These are phyloP conservation scores for Tolypocladium tundrense DNA, from an alignment of 2,329 filamentous ascomycete genomes.

Conservation along the genomic window DNA sequence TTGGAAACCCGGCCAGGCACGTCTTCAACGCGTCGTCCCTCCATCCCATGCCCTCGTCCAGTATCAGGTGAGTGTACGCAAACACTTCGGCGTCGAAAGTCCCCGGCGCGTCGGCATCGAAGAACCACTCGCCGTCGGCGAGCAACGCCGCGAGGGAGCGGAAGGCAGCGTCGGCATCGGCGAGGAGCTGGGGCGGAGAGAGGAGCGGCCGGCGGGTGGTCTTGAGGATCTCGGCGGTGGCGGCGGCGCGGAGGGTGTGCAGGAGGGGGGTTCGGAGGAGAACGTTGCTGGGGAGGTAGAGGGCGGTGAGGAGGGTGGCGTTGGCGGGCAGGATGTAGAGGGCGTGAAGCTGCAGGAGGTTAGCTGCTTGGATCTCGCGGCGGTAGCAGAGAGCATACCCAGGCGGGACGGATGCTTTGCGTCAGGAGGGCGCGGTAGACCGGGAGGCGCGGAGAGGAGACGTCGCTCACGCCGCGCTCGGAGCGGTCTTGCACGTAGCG, in stretches of 20 bases:
- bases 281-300: constrained; percentile 62
- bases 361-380: not conserved
- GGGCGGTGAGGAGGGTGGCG: constrained; percentile 52
- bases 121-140: constrained; percentile 36
- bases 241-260: constrained; percentile 60
- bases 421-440: constrained; percentile 73
- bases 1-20: constrained; percentile 44
- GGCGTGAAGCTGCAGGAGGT: constrained; percentile 52
- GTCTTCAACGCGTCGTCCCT: constrained; percentile 48
- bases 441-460: constrained; percentile 49
- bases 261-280: constrained; percentile 55
- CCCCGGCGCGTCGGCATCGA: constrained; percentile 43
- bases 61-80: constrained; percentile 74
- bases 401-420: constrained; percentile 70
- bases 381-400: constrained; percentile 41
- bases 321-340: constrained; percentile 69
- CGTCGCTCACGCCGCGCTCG: constrained; percentile 30
- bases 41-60: constrained; percentile 57
- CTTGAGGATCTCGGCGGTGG: constrained; percentile 63
- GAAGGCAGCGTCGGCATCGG: constrained; percentile 34
- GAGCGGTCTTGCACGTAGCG: constrained; percentile 50
- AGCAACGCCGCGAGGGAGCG: constrained; percentile 34
- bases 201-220: constrained; percentile 31
- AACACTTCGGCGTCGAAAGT: constrained; percentile 86
- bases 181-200: constrained; percentile 27